Evolutionary conservation across 2,329 filamentous ascomycete species (phyloP).

Genomic region (Rugonectria rugulosa): DNA sequence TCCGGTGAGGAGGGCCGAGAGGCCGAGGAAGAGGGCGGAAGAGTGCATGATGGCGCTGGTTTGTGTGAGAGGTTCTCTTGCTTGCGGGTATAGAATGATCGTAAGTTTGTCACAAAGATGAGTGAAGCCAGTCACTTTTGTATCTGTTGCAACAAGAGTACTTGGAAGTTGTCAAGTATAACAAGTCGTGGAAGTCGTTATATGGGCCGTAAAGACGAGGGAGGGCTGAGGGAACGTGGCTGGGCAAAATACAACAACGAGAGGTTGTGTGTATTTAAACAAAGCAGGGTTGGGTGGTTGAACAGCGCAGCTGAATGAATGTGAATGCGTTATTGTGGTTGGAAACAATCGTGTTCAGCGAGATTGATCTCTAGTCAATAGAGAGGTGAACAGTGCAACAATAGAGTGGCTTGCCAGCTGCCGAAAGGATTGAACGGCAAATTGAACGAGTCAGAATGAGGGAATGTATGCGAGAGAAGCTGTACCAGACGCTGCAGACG

Average conservation of each 20-base stretch:
- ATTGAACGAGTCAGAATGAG: constrained; percentile 21
- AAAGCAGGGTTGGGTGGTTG: constrained; percentile 2
- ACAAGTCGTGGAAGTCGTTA: constrained; percentile 11
- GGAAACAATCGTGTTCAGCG: constrained; percentile 2
- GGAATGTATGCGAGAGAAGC: constrained; percentile 10
- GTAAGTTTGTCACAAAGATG: not conserved
- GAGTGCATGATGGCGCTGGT: constrained; percentile 35
- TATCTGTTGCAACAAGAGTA: constrained; percentile 6
- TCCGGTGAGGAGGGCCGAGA: constrained; percentile 41
- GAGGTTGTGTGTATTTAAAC: not conserved
- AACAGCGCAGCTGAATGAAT: constrained; percentile 12
- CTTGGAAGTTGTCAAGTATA: constrained; percentile 16
- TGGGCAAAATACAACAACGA: not conserved
- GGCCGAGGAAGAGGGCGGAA: constrained; percentile 36
- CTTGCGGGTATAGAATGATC: constrained; percentile 2
- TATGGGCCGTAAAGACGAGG: not conserved
- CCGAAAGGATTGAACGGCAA: constrained; percentile 45
- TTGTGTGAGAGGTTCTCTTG: constrained; percentile 18
- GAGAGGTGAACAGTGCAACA: constrained; percentile 18
- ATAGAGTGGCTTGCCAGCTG: constrained; percentile 39
- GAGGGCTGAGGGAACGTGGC: not conserved
- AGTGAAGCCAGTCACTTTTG: constrained; percentile 24
- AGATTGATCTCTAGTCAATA: constrained; percentile 25
- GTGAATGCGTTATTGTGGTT: constrained; percentile 11
- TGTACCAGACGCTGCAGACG: constrained; percentile 35